phyloP scores from a whole-genome alignment of 805 yeast genomes.

The Priceomyces carsonii region DNA sequence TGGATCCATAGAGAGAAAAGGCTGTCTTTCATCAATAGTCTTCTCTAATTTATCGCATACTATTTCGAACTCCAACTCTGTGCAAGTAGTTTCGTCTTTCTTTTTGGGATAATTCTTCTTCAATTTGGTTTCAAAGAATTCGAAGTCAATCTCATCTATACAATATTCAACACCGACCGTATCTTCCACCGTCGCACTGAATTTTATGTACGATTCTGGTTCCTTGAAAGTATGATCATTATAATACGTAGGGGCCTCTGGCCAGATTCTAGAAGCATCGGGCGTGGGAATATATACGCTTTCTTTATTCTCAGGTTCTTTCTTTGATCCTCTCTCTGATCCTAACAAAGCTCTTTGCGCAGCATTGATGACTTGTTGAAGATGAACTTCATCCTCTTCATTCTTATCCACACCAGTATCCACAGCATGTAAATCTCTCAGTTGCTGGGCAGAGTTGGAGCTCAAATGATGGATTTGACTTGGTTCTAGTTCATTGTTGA shows the following conservation, averaged over 20 bases:
- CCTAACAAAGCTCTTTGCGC: conserved; percentile 61
- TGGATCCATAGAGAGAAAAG: conserved; percentile 85
- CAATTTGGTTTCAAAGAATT: conserved; percentile 48
- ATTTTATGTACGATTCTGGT: conserved; percentile 81
- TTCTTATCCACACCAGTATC: conserved; percentile 98
- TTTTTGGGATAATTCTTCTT: conserved; percentile 36
- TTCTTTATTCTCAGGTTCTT: conserved; percentile 16
- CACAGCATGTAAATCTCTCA: conserved; percentile 82
- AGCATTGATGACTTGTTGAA: conserved; percentile 86
- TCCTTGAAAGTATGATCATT: conserved; percentile 57
- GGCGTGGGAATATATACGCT: conserved; percentile 93
- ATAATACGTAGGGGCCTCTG: conserved; percentile 73
- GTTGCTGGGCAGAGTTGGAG: conserved; percentile 60
- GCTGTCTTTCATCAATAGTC: conserved; percentile 78
- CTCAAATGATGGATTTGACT: conserved; percentile 43
- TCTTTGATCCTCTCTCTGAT: conserved; percentile 41
- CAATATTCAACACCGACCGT: conserved; percentile 82
- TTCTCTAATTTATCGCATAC: conserved; percentile 73
- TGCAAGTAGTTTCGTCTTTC: conserved; percentile 35
- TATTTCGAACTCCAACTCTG: conserved; percentile 85
- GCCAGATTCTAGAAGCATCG: conserved; percentile 84
- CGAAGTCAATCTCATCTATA: conserved; percentile 88
- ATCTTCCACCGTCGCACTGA: conserved; percentile 95
- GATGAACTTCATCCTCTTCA: conserved; percentile 95
- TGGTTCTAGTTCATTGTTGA: conserved; percentile 40